These are phyloP conservation scores for Holtermannia corniformis DNA, from an alignment of 768 basidiomycete genomes.

Conservation along the genomic window DNA sequence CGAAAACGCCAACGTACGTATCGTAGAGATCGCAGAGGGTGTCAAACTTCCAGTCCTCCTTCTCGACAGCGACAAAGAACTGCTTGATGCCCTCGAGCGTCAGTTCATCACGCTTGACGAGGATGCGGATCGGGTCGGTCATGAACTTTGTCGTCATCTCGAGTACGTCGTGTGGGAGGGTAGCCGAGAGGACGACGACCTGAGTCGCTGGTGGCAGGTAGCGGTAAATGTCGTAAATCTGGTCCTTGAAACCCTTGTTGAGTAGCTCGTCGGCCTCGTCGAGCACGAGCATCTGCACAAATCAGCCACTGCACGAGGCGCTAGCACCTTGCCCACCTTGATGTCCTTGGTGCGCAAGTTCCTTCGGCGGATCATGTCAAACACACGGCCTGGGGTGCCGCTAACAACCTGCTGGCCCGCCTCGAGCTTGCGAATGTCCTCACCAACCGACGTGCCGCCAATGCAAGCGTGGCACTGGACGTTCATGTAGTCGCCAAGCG, in stretches of 20 bases:
- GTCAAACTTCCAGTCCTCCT: constrained; percentile 99
- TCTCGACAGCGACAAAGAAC: constrained; percentile 81
- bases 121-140: constrained; percentile 88
- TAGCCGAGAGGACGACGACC: constrained; percentile 91
- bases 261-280: constrained; percentile 78
- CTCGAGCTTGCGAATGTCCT: constrained; percentile 94
- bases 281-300: constrained; percentile 36
- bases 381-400: constrained; percentile 94
- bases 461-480: constrained; percentile 98
- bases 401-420: constrained; percentile 97
- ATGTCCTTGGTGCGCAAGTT: constrained; percentile 90
- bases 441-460: constrained; percentile 91
- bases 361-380: constrained; percentile 95
- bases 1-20: constrained; percentile 48
- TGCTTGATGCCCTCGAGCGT: constrained; percentile 62
- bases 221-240: constrained; percentile 97
- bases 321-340: constrained; percentile 62
- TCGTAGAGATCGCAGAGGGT: constrained; percentile 96
- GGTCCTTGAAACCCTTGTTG: constrained; percentile 98
- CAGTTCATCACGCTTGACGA: constrained; percentile 98
- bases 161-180: constrained; percentile 89
- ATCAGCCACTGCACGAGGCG: constrained; percentile 49
- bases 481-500: constrained; percentile 97
- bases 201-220: constrained; percentile 95
- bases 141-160: constrained; percentile 99